Percentiles rank a stretch among this genome's conserved stretches.
Evolutionary conservation across 2,329 filamentous ascomycete genomes (phyloP).

Genomic region (Diaporthe ampelina): DNA sequence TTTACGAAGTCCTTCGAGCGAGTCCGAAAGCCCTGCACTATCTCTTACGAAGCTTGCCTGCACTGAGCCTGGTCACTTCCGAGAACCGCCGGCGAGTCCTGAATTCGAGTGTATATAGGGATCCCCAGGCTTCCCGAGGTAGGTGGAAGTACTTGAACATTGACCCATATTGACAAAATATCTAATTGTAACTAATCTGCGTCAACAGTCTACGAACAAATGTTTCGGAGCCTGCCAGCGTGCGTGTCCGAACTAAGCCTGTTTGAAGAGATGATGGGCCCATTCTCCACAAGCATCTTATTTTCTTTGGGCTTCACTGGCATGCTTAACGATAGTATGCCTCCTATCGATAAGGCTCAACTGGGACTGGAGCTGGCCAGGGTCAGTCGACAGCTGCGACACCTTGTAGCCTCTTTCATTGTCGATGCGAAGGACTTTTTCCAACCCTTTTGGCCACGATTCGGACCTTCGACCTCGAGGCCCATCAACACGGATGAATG

Average conservation of each 20-base stretch:
- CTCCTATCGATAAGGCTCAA: not conserved
- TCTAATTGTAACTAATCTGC: not conserved
- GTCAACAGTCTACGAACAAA: not conserved
- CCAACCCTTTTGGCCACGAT: not conserved
- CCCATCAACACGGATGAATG: not conserved
- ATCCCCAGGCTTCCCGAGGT: not conserved
- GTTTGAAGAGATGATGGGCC: not conserved
- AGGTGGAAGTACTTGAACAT: not conserved
- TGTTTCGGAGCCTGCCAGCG: not conserved
- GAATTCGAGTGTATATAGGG: too few species aligned
- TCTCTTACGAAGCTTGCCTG: not conserved
- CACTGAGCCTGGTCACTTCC: not conserved
- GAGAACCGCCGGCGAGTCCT: too few species aligned
- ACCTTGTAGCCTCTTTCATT: not conserved
- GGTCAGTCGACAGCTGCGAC: constrained; percentile 2
- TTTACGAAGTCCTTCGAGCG: not conserved
- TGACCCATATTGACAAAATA: too few species aligned
- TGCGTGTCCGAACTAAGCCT: not conserved
- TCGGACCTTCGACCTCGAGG: not conserved
- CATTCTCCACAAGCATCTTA: not conserved
- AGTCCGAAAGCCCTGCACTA: not conserved
- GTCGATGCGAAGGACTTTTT: not conserved
- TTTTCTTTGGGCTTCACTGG: not conserved
- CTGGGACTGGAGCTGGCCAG: not conserved
- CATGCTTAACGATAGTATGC: not conserved